phyloP scores from a whole-genome alignment of 2,329 filamentous ascomycete species.

The Trichoderma pleuroti region DNA sequence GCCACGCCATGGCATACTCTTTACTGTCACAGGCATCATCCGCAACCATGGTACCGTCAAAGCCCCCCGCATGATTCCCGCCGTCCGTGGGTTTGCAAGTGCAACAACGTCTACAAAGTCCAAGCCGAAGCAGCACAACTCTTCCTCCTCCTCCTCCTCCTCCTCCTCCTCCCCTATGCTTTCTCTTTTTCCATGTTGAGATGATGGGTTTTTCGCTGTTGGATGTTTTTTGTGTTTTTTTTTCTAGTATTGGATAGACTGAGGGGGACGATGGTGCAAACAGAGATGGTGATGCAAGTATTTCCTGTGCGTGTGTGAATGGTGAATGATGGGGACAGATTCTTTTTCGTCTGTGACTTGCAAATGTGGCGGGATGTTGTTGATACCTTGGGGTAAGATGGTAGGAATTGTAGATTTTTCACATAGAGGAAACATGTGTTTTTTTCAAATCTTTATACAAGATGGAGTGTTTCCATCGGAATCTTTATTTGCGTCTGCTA shows the following conservation, averaged over 20 bases:
- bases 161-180: not conserved
- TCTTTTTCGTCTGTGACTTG: not conserved
- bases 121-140: conserved; percentile 26
- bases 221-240: conserved; percentile 8
- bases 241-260: conserved; percentile 19
- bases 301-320: not conserved
- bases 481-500: not conserved
- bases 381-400: not conserved
- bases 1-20: not conserved
- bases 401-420: not conserved
- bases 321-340: not conserved
- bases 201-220: conserved; percentile 2
- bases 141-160: not conserved
- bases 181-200: conserved; percentile 16
- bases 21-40: not conserved
- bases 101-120: conserved; percentile 27
- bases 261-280: conserved; percentile 17
- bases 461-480: not conserved
- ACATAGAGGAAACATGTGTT: not conserved
- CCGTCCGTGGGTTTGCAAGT: not conserved
- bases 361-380: not conserved
- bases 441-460: not conserved
- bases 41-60: not conserved
- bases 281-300: conserved; percentile 13
- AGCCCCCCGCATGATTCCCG: not conserved